Evolutionary conservation across 73 alveolate species (phyloP), one percentile per base, ranked within the genome.

Genomic region (Urostyla sp.): DNA sequence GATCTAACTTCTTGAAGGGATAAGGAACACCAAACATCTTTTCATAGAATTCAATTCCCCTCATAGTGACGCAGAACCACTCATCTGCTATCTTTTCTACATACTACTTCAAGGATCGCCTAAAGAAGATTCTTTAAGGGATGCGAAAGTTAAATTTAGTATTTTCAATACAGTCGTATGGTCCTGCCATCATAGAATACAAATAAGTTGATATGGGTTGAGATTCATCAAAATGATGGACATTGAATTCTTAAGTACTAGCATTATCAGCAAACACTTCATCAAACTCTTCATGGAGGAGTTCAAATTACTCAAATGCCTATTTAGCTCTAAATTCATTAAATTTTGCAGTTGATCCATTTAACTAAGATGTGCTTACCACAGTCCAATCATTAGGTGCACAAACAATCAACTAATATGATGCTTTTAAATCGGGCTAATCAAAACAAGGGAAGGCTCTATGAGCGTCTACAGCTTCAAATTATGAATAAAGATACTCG

Each of bases 151-250:
- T n/a, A n/a, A n/a, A n/a, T n/a, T n/a, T n/a, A 52, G 77, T 86
- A 46, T 84, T 72, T 35, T 58, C 50, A 18, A 76, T 74, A 34
- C 81, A 92, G 36, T 84, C 96, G 83, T 94, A 96, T 21, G 99
- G 98, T 0, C 99, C 99, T 38, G 98, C 99, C 86, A 96, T 86
- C 28, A 96, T 61, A n/a, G 99, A 98, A 82, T 93, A 96, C 28
- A 96, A 87, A 87, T 96, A 96, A 3, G 98, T 82, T n/a, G 96
- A 79, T 50, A 96, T 87, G 50, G 87, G 85, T 1, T 89, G 91
- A 0, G 98, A 90, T 35, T 80, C 90, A 46, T 80, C 86, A 77
- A 92, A 93, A n/a, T 80, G 80, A 55, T 91, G 93, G 36, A 80
- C 80, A 67, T 67, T 79, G 61, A 82, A 73, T 55, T 75, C 87